Base-by-base conservation (phyloP, 2,329 filamentous ascomycete genomes). In the Lasiodiplodia sp. region DNA sequence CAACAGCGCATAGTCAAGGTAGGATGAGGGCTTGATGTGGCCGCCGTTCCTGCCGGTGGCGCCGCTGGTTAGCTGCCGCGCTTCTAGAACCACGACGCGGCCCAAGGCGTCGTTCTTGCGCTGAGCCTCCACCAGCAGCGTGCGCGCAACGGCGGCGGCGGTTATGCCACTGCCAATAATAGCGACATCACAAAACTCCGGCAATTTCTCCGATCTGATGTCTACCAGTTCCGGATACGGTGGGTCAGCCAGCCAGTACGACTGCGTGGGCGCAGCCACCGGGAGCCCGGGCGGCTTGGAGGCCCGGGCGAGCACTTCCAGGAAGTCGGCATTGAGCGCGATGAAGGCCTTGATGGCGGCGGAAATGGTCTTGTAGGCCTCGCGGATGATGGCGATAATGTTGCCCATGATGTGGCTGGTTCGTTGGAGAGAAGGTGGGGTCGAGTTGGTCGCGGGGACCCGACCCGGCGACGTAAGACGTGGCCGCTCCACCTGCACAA, bases 91-190 rank as follows among this genome's bases (percentile, higher is more conserved):
- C n/a, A 71, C 65, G 4, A 67, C 53, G 2, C 31, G 40, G 1
- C 10, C 34, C 60, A 38, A 10, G 7, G 60, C 18, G 1, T 51
- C 40, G 8, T 25, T n/a, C 44, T 51, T 67, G 11, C 65, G 53
- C n/a, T 51, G 23, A 21, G 65, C 65, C 37, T 67, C 65, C 14
- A 74, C 70, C n/a, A 71, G 47, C 73, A 91, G 83, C 70, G 90
- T 85, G 69, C 88, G 87, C n/a, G 89, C 90, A 0, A 88, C 90
- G 25, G 87, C 89, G 44, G 86, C 85, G 47, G 89, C 90, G 74
- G 91, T 91, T 37, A 89, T 87, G 55, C 90, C 90, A 8, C 87
- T 87, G 40, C 90, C 90, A 53, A 91, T 79, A 68, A 91, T 90
- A 68, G 91, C 78, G 72, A 81, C 69, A 64, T 79, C 75, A 60